Evolutionary conservation across 2,329 filamentous ascomycete species (phyloP), one percentile per base, ranked within the genome.

Genomic region (Fusarium redolens): DNA sequence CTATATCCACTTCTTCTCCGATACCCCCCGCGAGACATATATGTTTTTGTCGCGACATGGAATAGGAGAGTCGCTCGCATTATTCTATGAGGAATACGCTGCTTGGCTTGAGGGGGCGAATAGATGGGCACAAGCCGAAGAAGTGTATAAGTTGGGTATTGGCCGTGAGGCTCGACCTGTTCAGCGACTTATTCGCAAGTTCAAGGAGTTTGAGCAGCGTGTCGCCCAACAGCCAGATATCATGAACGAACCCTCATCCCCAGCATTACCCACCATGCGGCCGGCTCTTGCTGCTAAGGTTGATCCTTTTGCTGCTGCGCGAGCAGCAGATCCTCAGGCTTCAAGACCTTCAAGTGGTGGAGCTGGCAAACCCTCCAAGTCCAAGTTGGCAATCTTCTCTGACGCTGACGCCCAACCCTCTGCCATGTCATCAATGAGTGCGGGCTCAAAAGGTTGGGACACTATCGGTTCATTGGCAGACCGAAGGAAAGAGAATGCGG

Each of bases 31-130:
- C 58, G 96, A 99, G 82, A 94, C 93, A 0, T 99, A 95, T 80
- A 91, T 96, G 51, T 99, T 97, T 79, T 87, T 99, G 40, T 92
- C 96, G 17, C 92, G 95, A 56, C 95, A 99, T 79, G 88, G 88
- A 71, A 94, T 99, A 68, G 96, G 96, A 68, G 95, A 98, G 78
- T 86, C 88, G 1, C 88, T 99, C 5, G 96, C 96, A 4, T 85
- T 98, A 7, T 99, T 95, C 82, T 99, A 99, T 82, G 96, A 99
- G 81, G 96, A 98, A 79, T 99, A 97, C 79, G 95, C 96, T 2
- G 92, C 91, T 3, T 98, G 95, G 94, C 86, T 99, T 11, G 96
- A 99, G 83, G 87, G 90, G 40, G 93, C 92, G 11, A 93, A 91
- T 18, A 88, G 96, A 72, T 98, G 94, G 93, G 88, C 87, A 28